Conservation (phyloP, 2,329 filamentous ascomycete species). For the Clarireedia hainanense region DNA sequence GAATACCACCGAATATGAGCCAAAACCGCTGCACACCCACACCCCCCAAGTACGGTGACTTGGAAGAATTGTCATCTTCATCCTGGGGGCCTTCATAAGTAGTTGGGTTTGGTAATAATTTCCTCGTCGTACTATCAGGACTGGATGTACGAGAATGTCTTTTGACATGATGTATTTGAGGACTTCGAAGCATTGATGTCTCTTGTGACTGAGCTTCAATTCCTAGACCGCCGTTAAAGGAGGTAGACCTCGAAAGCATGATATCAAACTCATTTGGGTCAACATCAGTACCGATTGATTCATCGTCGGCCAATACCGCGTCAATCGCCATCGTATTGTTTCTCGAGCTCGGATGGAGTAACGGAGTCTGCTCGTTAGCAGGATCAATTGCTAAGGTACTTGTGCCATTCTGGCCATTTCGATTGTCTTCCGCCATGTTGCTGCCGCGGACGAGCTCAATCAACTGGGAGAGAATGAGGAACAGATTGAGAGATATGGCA, state of each 20-base stretch:
- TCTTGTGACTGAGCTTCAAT: slow-evolving; percentile 26
- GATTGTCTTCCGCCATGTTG: neutral
- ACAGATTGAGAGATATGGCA: neutral
- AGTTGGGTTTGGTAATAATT: slow-evolving; percentile 15
- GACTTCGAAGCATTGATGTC: slow-evolving; percentile 26
- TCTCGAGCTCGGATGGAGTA: slow-evolving; percentile 9
- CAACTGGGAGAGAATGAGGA: neutral
- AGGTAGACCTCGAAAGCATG: slow-evolving; percentile 23
- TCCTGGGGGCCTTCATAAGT: slow-evolving; percentile 2
- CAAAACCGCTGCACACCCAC: slow-evolving; percentile 46
- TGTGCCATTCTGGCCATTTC: neutral
- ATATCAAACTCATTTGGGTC: slow-evolving; percentile 27
- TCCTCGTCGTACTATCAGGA: slow-evolving; percentile 17
- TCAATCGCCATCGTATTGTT: slow-evolving; percentile 7
- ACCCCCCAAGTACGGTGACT: slow-evolving; percentile 34
- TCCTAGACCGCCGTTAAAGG: slow-evolving; percentile 23
- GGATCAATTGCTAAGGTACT: neutral
- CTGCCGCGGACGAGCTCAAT: neutral
- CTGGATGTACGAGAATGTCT: slow-evolving; percentile 13
- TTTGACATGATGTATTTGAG: slow-evolving; percentile 19
- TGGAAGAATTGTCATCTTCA: slow-evolving; percentile 9
- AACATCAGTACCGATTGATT: slow-evolving; percentile 20
- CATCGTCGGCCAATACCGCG: slow-evolving; percentile 9
- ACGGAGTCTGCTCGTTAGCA: slow-evolving; percentile 4
- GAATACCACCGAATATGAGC: slow-evolving; percentile 52